Evolutionary conservation across 495 filamentous ascomycete species (phyloP), one percentile per base, ranked within the genome.

Genomic region (Podospora bellae-mahoneyi): DNA sequence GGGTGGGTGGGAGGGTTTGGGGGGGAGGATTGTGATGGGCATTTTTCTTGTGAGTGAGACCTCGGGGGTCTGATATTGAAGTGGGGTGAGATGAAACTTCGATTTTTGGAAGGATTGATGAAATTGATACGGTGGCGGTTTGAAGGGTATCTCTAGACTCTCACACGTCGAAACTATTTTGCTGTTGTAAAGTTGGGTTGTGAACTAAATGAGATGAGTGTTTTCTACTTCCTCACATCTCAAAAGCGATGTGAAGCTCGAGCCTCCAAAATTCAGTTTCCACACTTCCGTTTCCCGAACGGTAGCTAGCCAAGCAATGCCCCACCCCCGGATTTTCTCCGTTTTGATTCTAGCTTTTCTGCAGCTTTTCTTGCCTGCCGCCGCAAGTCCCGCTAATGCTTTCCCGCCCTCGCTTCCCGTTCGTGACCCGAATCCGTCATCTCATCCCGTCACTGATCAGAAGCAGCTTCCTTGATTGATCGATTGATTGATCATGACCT

Each of bases 21-120:
- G 92, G 2, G 89, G 79, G n/a, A 88, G 80, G 70, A 95, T 94
- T 26, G 89, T 91, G 71, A 95, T 92, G 56, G 91, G 86, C 92
- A 96, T 96, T 69, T 69, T 64, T 82, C 58, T n/a, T 64, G 63
- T 20, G 32, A 65, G 28, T 60, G 48, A 53, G 20, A 44, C 26
- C 67, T 62, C n/a, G 54, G 61, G 26, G 48, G 27, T 48, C 16
- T 20, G 60, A 57, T 60, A 44, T n/a, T 39, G 62, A 66, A 32
- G 15, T 23, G 16, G 10, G 16, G 7, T 62, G 58, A 67, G 34
- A 63, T 34, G 55, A 65, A 32, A 57, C 44, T 66, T 58, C 58
- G 64, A 66, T 27, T 55, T 13, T 48, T 19, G 56, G 26, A 18
- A 19, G 5, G 0, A 32, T 15, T 53, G 56, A 4, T 58, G 23